Percentiles rank a stretch among this genome's conserved stretches.
phyloP scores from a whole-genome alignment of 768 basidiomycete species.

The Fomitopsis pulvina region DNA sequence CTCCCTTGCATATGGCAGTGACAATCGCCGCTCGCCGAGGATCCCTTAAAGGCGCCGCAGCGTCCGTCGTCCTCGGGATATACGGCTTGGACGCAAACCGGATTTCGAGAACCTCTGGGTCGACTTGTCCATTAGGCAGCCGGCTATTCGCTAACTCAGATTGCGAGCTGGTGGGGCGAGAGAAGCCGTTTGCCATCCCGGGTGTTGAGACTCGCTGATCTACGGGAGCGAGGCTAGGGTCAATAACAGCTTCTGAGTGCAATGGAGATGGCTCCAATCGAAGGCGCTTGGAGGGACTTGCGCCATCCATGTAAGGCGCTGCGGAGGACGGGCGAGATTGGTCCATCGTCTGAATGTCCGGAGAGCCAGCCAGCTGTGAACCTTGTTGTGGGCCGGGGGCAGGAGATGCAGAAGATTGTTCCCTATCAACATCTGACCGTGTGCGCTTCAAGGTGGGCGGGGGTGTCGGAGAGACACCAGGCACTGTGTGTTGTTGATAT shows the following conservation, averaged over 20 bases:
- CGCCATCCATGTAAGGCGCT: constrained; percentile 43
- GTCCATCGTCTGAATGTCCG: constrained; percentile 42
- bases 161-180: constrained; percentile 40
- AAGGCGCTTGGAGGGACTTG: constrained; percentile 63
- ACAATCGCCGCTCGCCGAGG: constrained; percentile 56
- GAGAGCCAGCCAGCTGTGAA: constrained; percentile 26
- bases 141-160: constrained; percentile 37
- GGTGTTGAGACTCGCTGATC: constrained; percentile 19
- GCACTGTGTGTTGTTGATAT: constrained; percentile 2
- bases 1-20: constrained; percentile 59
- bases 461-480: constrained; percentile 28
- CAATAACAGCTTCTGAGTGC: constrained; percentile 2
- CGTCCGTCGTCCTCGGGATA: constrained; percentile 45
- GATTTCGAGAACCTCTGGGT: constrained; percentile 38
- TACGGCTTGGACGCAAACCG: constrained; percentile 68
- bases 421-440: constrained; percentile 62
- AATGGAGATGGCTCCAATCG: constrained; percentile 43
- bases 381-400: constrained; percentile 13
- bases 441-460: constrained; percentile 51
- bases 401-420: constrained; percentile 18
- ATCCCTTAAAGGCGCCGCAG: constrained; percentile 39
- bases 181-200: constrained; percentile 36
- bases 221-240: neutral
- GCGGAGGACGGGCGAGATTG: constrained; percentile 46
- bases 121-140: constrained; percentile 30